Percentiles rank a stretch among this genome's conserved stretches.
Conservation (phyloP, 805 yeast genomes). For the Schwanniomyces pseudopolymorphus region DNA sequence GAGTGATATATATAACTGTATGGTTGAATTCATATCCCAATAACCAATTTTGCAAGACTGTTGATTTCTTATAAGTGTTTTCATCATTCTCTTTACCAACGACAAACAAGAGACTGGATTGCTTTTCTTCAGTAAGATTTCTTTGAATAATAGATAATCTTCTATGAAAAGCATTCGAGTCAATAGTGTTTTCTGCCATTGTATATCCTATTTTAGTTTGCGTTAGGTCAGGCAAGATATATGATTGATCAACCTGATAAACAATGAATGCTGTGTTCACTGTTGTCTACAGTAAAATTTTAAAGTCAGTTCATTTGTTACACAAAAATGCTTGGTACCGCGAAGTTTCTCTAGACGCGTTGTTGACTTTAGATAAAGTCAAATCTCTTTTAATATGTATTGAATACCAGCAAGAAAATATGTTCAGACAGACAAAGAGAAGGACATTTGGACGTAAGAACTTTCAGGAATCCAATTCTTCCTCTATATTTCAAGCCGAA, state of each 20-base stretch:
- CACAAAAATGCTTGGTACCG: background rate
- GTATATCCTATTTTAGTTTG: conserved; percentile 1
- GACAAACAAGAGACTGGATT: conserved; percentile 49
- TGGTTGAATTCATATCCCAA: conserved; percentile 96
- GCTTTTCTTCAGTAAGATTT: conserved; percentile 21
- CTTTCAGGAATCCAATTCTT: conserved; percentile 43
- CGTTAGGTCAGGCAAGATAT: background rate
- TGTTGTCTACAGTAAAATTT: background rate
- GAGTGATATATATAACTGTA: conserved; percentile 67
- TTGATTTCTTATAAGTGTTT: conserved; percentile 85
- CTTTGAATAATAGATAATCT: conserved; percentile 46
- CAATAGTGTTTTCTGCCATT: conserved; percentile 63
- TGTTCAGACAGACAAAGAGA: conserved; percentile 76
- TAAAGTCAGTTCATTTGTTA: background rate
- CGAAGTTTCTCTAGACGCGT: conserved; percentile 4
- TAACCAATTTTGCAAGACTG: conserved; percentile 86
- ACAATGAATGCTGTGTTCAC: background rate
- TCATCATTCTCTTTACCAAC: conserved; percentile 87
- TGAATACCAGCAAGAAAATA: conserved; percentile 15
- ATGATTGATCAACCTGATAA: background rate
- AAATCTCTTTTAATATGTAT: background rate
- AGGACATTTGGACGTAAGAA: conserved; percentile 73
- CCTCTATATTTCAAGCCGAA: conserved; percentile 22
- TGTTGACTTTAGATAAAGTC: background rate
- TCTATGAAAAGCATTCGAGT: conserved; percentile 50